Base-by-base conservation (phyloP, 2,329 filamentous ascomycete species). In the Diplodia seriata region DNA sequence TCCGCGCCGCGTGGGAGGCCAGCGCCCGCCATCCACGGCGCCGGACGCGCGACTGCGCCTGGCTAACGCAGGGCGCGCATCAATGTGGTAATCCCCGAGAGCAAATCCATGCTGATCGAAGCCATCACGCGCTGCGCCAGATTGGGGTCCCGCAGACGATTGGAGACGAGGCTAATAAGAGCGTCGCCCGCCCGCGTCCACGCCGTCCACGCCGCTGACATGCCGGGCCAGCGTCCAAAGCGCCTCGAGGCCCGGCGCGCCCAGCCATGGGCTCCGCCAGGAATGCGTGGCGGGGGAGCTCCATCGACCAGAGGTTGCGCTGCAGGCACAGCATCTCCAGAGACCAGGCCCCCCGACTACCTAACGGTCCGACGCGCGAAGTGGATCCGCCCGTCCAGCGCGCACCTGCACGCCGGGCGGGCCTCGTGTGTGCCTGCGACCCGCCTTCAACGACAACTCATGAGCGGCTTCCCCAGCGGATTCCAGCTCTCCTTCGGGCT, bases 331-430 rank as follows among this genome's bases (percentile, higher is more conserved):
- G 38, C 59, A 63, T 63, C 33, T 54, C 36, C 23, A 49, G 26
- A 31, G 54, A 53, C 66, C 43, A 67, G 62, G 62, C 62, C 62
- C 29, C 62, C 55, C 47, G 50, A 43, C 36, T 4, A 26, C 26
- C 26, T 47, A 61, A 67, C 66, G 66, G 66, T 67, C 66, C 66
- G 66, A 67, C 49, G 66, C 49, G 66, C 66, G 47, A 67, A 53
- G 65, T 61, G 65, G 55, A 67, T 43, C 55, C 31, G 40, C 20
- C 64, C 64, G 50, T 47, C 38, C 62, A 65, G 59, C 62, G 36
- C 55, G 36, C 55, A 56, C 31, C 31, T 33, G 26, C 26, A 26
- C 26, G 26, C 26, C 23, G 31, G 54, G 56, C 36, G 20, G 31
- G 29, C 43, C 59, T 63, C 47, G 51, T 51, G 59, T 51, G 59